phyloP scores from a whole-genome alignment of 805 yeast species.

The Candida jianshihensis region DNA sequence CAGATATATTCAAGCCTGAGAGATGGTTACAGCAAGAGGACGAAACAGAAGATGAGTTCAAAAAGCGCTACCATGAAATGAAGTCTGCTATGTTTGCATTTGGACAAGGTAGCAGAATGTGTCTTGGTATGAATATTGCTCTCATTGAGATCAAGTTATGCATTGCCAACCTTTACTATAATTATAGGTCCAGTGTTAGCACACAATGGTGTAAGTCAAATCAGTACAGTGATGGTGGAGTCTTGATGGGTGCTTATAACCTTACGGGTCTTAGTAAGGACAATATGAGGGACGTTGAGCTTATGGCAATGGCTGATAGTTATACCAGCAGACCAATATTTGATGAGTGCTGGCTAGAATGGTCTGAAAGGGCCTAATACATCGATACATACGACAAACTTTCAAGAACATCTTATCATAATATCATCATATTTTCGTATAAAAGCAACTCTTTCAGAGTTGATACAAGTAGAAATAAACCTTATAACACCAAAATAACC shows the following conservation, averaged over 20 bases:
- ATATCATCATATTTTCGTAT: no score
- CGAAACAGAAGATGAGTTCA: slow-evolving; percentile 30
- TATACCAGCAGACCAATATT: slow-evolving; percentile 46
- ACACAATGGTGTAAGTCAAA: slow-evolving; percentile 34
- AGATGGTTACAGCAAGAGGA: slow-evolving; percentile 46
- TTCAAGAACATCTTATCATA: no score
- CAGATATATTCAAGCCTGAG: slow-evolving; percentile 49
- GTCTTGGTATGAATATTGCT: slow-evolving; percentile 66
- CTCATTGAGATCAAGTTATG: slow-evolving; percentile 56
- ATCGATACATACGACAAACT: no score
- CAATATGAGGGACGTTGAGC: slow-evolving; percentile 32
- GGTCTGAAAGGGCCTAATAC: no score
- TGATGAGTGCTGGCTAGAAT: slow-evolving; percentile 44
- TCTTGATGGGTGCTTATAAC: slow-evolving; percentile 19
- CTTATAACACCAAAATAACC: no score
- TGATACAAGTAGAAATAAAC: no score
- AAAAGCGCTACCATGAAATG: slow-evolving; percentile 36
- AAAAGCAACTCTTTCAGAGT: no score
- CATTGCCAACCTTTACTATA: slow-evolving; percentile 46
- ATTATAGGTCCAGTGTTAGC: slow-evolving; percentile 33
- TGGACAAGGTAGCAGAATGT: slow-evolving; percentile 70
- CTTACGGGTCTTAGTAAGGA: slow-evolving; percentile 5
- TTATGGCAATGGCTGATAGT: slow-evolving; percentile 51
- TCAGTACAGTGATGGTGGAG: slow-evolving; percentile 18
- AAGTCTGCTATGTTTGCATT: slow-evolving; percentile 55